Conservation (phyloP, 1,284 basidiomycete genomes). For the Marasmius fiardii region DNA sequence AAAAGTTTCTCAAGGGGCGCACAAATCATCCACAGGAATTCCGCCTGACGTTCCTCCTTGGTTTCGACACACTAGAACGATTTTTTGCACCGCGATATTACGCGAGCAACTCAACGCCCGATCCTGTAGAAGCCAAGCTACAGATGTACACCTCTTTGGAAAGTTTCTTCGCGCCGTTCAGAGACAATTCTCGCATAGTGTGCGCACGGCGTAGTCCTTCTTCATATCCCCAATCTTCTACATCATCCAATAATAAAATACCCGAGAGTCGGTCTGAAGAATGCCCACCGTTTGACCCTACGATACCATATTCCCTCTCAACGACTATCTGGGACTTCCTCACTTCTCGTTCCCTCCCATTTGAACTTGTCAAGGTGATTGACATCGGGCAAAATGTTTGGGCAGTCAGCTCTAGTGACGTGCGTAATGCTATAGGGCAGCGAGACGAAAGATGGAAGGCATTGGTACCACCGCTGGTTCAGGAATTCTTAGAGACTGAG, state of each 20-base stretch:
- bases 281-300: constrained; percentile 7
- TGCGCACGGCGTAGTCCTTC: constrained; percentile 56
- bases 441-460: constrained; percentile 22
- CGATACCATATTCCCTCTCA: constrained; percentile 17
- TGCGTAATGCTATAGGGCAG: constrained; percentile 49
- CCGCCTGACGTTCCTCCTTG: constrained; percentile 71
- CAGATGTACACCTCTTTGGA: constrained; percentile 56
- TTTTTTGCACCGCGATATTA: constrained; percentile 86
- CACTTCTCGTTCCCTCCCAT: constrained; percentile 49
- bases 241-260: neutral
- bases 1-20: constrained; percentile 41
- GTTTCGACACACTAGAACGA: constrained; percentile 86
- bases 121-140: constrained; percentile 26
- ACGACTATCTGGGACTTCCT: constrained; percentile 13
- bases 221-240: constrained; percentile 14
- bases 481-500: neutral
- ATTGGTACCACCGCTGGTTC: neutral
- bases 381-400: constrained; percentile 57
- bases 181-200: constrained; percentile 66
- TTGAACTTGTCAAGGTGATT: constrained; percentile 52
- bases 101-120: constrained; percentile 21
- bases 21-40: neutral
- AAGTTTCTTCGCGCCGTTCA: constrained; percentile 58
- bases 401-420: constrained; percentile 70
- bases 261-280: neutral